phyloP scores from a whole-genome alignment of 2,329 filamentous ascomycete genomes.

The Cercospora sp. region DNA sequence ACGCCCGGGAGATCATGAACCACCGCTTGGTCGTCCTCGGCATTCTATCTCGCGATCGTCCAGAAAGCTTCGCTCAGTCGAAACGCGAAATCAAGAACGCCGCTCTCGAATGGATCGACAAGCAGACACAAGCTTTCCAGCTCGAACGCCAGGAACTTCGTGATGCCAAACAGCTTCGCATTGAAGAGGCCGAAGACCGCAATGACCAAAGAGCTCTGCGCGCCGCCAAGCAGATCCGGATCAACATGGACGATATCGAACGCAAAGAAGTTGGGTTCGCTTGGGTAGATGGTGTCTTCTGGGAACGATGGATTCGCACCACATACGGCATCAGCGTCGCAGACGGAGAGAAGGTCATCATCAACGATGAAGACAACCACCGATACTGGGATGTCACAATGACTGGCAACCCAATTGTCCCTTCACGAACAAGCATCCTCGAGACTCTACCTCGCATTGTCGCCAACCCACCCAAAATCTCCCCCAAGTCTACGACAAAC shows the following conservation, averaged over 20 bases:
- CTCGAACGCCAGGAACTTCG: slow-evolving; percentile 89
- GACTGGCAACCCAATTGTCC: slow-evolving; percentile 84
- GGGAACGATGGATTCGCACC: slow-evolving; percentile 94
- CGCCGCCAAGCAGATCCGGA: slow-evolving; percentile 83
- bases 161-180: slow-evolving; percentile 89
- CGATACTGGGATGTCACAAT: slow-evolving; percentile 93
- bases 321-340: slow-evolving; percentile 89
- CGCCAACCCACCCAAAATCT: slow-evolving; percentile 67
- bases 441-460: slow-evolving; percentile 78
- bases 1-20: slow-evolving; percentile 93
- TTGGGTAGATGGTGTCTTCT: slow-evolving; percentile 96
- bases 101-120: slow-evolving; percentile 96
- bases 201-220: slow-evolving; percentile 84
- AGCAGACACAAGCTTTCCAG: slow-evolving; percentile 87
- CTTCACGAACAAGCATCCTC: slow-evolving; percentile 84
- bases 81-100: slow-evolving; percentile 93
- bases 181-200: slow-evolving; percentile 93
- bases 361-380: slow-evolving; percentile 94
- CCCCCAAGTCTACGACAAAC: slow-evolving; percentile 74
- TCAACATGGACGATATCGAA: slow-evolving; percentile 84
- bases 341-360: slow-evolving; percentile 87
- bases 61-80: slow-evolving; percentile 74
- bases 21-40: slow-evolving; percentile 92
- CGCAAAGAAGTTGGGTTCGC: slow-evolving; percentile 91
- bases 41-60: slow-evolving; percentile 75